phyloP scores from a whole-genome alignment of 2,329 filamentous ascomycete species.

The Colletotrichum tropicicola region DNA sequence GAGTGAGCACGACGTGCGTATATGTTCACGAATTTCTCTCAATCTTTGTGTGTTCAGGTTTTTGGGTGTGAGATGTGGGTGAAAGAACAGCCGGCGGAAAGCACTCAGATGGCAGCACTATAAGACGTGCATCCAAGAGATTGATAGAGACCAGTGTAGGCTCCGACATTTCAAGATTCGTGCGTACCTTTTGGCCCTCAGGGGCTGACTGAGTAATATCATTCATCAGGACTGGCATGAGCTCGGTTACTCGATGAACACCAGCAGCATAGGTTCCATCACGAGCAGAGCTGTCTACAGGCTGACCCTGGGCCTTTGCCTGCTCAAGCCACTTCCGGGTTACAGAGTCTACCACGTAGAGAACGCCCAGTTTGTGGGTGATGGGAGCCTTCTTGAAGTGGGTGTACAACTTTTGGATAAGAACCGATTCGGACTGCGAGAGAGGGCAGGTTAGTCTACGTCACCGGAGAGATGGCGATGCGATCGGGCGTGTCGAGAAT shows the following conservation, averaged over 20 bases:
- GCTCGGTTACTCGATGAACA: conserved; percentile 94
- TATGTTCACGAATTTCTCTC: neutral
- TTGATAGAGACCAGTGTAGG: neutral
- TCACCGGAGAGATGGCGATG: conserved; percentile 10
- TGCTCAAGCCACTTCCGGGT: conserved; percentile 98
- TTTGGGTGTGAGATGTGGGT: neutral
- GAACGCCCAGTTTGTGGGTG: conserved; percentile 97
- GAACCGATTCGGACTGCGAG: conserved; percentile 85
- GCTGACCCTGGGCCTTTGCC: conserved; percentile 85
- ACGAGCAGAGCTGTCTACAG: conserved; percentile 80
- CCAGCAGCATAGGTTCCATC: conserved; percentile 96
- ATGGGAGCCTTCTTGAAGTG: conserved; percentile 95
- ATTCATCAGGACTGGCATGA: conserved; percentile 93
- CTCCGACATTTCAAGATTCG: neutral
- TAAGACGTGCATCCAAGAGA: neutral
- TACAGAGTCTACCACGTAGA: conserved; percentile 99
- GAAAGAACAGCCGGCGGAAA: neutral
- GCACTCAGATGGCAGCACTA: neutral
- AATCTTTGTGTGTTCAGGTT: neutral
- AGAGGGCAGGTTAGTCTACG: conserved; percentile 36
- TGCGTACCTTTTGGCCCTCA: conserved; percentile 95
- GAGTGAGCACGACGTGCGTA: neutral
- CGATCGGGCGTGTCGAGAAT: conserved; percentile 17
- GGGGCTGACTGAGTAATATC: conserved; percentile 91
- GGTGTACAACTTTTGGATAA: conserved; percentile 96